Conservation (phyloP, 2,329 filamentous ascomycete genomes). For the Reticulascus tulasneorum region DNA sequence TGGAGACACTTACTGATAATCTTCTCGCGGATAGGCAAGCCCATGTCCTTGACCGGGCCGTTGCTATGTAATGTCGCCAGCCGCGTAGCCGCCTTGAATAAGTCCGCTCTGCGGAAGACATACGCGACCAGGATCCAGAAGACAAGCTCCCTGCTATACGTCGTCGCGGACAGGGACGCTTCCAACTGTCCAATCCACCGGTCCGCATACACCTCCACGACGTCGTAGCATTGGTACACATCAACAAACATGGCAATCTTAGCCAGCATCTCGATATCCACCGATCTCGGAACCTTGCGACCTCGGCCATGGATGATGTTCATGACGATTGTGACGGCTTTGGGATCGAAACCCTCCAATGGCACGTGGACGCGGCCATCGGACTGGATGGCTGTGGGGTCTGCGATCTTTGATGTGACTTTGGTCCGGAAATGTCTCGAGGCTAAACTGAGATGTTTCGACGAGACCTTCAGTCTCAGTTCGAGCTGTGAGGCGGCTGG, state of each 20-base stretch:
- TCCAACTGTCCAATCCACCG: conserved; percentile 12
- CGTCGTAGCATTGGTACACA: conserved; percentile 25
- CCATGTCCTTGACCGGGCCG: no score
- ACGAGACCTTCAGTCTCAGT: no score
- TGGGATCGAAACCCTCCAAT: no score
- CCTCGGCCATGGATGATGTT: conserved; percentile 26
- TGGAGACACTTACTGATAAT: no score
- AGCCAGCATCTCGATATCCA: conserved; percentile 19
- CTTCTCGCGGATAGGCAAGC: no score
- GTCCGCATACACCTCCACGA: conserved; percentile 7
- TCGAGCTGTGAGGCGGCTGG: no score
- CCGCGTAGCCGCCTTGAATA: conserved; percentile 4
- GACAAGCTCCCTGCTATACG: conserved; percentile 3
- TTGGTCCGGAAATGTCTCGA: no score
- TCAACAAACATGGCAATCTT: conserved; percentile 24
- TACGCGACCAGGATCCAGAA: conserved; percentile 14
- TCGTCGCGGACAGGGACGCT: not conserved
- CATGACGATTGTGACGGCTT: no score
- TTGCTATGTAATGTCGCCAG: conserved; percentile 7
- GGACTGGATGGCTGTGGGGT: no score
- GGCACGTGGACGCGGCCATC: no score
- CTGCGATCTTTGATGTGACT: no score
- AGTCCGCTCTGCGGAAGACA: conserved; percentile 6
- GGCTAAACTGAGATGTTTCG: no score
- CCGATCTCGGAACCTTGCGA: conserved; percentile 16